Conservation (phyloP, 257 asterid species). For the Prunella vulgaris region DNA sequence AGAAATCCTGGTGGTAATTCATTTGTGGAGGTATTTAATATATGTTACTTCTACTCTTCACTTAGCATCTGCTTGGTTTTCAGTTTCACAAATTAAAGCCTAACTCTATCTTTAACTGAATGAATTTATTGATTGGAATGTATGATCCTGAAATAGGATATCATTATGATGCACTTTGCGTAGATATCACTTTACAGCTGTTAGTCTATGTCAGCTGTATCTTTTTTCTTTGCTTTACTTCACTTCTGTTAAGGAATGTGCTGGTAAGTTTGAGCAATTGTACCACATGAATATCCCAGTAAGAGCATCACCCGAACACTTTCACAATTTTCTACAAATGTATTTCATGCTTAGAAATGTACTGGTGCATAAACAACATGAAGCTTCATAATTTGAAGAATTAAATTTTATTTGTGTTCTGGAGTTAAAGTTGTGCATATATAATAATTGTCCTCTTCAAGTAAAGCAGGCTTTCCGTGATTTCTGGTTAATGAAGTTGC, state of each 20-base stretch:
- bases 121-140: not conserved
- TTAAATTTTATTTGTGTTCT: not conserved
- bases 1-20: conserved; percentile 97
- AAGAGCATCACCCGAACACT: conserved; percentile 6
- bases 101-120: not conserved
- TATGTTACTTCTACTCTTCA: conserved; percentile 13
- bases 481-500: conserved; percentile 1
- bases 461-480: not conserved
- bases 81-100: not conserved
- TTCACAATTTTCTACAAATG: not conserved
- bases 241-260: not conserved
- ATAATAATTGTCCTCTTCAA: not conserved
- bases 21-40: conserved; percentile 75
- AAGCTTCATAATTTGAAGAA: not conserved
- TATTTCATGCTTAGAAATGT: not conserved
- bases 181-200: not conserved
- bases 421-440: not conserved
- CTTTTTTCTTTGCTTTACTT: not conserved
- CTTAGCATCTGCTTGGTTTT: conserved; percentile 9
- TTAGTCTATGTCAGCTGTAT: not conserved
- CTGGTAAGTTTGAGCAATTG: not conserved
- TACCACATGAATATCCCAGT: not conserved
- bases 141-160: not conserved
- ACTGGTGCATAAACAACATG: not conserved
- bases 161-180: no score